These are phyloP conservation scores for Penicillium simplicissimum DNA, from an alignment of 495 filamentous ascomycete species.

Conservation along the genomic window DNA sequence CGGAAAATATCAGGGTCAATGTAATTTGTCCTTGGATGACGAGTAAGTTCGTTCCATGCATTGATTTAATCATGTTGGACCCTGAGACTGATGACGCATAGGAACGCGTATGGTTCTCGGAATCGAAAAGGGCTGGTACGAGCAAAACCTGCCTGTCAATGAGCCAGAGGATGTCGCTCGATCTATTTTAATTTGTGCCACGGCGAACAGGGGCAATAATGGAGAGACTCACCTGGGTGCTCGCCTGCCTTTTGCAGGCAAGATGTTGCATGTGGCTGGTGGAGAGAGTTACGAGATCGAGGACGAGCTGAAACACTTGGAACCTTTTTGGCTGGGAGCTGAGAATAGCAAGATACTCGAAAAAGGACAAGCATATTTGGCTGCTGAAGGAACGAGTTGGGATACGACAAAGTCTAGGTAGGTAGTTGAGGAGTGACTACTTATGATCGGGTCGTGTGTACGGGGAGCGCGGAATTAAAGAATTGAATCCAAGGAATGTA, in stretches of 20 bases:
- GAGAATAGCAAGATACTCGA: conserved; percentile 31
- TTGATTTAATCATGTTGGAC: background rate
- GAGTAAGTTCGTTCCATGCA: conserved; percentile 21
- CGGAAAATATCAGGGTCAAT: conserved; percentile 38
- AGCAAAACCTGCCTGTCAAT: conserved; percentile 31
- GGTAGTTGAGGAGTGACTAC: too few relatives aligned
- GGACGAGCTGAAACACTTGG: conserved; percentile 31
- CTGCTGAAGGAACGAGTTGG: conserved; percentile 27
- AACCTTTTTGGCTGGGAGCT: conserved; percentile 35
- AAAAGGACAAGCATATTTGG: conserved; percentile 33
- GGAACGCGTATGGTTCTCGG: conserved; percentile 37
- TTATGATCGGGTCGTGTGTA: too few relatives aligned
- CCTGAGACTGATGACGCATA: conserved; percentile 3
- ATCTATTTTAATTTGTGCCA: conserved; percentile 34
- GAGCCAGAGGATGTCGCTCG: conserved; percentile 34
- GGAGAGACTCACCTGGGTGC: conserved; percentile 25
- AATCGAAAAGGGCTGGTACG: conserved; percentile 38
- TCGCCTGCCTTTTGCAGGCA: conserved; percentile 33
- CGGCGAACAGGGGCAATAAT: conserved; percentile 23
- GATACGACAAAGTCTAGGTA: conserved; percentile 11
- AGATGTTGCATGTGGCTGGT: conserved; percentile 33
- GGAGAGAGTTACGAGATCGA: conserved; percentile 41
- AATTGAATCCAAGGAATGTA: too few relatives aligned
- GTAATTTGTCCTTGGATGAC: conserved; percentile 46
- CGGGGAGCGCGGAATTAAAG: too few relatives aligned